Conservation (phyloP, 2,329 filamentous ascomycete genomes). For the Penicillium frequentans region DNA sequence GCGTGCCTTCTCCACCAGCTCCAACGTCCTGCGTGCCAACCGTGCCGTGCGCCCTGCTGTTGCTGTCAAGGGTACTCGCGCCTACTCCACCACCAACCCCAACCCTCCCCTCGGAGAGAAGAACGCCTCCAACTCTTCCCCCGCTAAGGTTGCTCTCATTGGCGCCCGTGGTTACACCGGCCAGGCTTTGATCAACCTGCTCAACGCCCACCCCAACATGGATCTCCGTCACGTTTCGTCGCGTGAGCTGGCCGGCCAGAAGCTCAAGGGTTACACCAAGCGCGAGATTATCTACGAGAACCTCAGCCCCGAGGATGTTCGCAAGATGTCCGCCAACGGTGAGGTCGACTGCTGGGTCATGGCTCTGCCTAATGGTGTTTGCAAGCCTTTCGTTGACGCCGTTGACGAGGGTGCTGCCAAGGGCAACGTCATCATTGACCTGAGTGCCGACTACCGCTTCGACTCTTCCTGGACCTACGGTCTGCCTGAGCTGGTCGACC, state of each 20-base stretch:
- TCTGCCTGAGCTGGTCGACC: constrained; percentile 79
- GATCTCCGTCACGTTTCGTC: constrained; percentile 91
- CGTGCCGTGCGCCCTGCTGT: constrained; percentile 31
- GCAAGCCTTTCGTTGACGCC: constrained; percentile 89
- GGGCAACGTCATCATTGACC: constrained; percentile 80
- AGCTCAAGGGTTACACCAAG: constrained; percentile 87
- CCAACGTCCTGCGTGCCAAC: constrained; percentile 40
- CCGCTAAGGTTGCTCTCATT: constrained; percentile 80
- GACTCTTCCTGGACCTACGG: constrained; percentile 84
- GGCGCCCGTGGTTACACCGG: constrained; percentile 93
- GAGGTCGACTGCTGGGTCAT: constrained; percentile 96
- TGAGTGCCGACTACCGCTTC: constrained; percentile 96
- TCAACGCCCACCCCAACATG: constrained; percentile 86
- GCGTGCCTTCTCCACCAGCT: constrained; percentile 66
- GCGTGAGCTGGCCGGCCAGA: constrained; percentile 83
- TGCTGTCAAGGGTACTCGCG: constrained; percentile 35
- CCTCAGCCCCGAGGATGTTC: constrained; percentile 80
- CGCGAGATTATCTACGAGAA: constrained; percentile 91
- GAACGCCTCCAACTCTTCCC: constrained; percentile 78
- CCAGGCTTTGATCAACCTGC: constrained; percentile 80
- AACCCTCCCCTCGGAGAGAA: constrained; percentile 88
- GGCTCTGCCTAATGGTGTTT: constrained; percentile 93
- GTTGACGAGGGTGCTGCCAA: constrained; percentile 68
- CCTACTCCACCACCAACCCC: constrained; percentile 62
- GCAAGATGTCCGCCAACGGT: constrained; percentile 77